Evolutionary conservation across 306 rosid genomes (phyloP).

Genomic region (Prunus dulcis): DNA sequence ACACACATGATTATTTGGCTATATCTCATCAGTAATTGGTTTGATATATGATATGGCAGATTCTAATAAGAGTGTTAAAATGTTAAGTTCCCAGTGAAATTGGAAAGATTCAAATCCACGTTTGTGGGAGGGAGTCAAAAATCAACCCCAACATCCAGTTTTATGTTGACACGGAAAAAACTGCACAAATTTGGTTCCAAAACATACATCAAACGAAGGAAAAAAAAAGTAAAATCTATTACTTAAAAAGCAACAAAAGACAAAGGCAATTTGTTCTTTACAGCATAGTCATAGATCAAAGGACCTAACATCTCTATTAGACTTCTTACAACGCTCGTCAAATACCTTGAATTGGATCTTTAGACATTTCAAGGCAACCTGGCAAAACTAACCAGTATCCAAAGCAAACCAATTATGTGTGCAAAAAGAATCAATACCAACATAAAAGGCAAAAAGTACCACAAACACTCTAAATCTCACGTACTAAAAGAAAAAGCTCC

Average conservation of each 20-base stretch:
- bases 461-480: not conserved
- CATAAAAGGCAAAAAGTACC: not conserved
- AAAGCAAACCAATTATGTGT: not conserved
- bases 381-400: not conserved
- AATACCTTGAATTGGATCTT: not conserved
- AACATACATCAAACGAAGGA: not conserved
- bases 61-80: too few species aligned
- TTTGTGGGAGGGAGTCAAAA: too few species aligned
- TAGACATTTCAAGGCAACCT: not conserved
- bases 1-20: not conserved
- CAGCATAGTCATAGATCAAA: not conserved
- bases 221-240: not conserved
- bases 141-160: not conserved
- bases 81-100: too few species aligned
- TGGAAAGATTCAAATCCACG: too few species aligned
- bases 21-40: too few species aligned
- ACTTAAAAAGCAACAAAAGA: not conserved
- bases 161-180: not conserved
- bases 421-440: not conserved
- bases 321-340: not conserved
- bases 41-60: too few species aligned
- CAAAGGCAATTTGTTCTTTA: not conserved
- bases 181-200: not conserved
- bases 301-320: not conserved
- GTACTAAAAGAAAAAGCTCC: not conserved